Base-by-base conservation (phyloP, 1,284 basidiomycete species). In the Chalciporus piperatoides region DNA sequence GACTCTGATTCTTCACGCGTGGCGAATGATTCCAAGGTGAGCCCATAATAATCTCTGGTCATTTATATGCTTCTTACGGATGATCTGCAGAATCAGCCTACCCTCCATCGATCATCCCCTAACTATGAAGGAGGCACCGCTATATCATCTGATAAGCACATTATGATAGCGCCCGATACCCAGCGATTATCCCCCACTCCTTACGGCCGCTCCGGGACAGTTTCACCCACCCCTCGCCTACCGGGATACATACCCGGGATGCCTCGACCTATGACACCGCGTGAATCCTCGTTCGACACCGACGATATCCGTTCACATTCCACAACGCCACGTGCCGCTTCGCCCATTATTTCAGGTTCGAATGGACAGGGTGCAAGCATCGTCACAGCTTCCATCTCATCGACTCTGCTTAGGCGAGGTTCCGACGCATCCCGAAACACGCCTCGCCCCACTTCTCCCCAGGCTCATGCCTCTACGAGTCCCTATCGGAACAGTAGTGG, bases 171-270 rank as follows among this genome's bases (percentile, higher is more conserved):
- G 41, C 61, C 72, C 24, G 75, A 76, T 37, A 70, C 72, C 47
- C 74, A 71, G 24, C 76, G 74, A 15, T 65, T 76, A 43, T 84
- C 84, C 1, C 83, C 82, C 38, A 71, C 78, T 35, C 71, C 71
- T 7, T 64, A 68, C 46, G 67, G 71, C 53, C 70, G 68, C 51
- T 69, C 72, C 33, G 70, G 70, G 25, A 70, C 72, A 21, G 68
- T 69, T 28, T 79, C 78, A 32, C 85, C 85, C 45, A 76, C 79
- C 2, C 82, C 81, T 48, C 80, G 79, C 17, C 62, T 87, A 19
- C 87, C 87, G 47, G 88, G 89, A n/a, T 91, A 91, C 67, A 82
- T 90, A 50, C 88, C 88, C 32, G 88, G 89, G 5, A 91, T 91
- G 89, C 86, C 86, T 28, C 75, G 88, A 41, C 89, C 89, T 11